Evolutionary conservation across 2,329 filamentous ascomycete species (phyloP).

Genomic region (Monilinia fructigena): DNA sequence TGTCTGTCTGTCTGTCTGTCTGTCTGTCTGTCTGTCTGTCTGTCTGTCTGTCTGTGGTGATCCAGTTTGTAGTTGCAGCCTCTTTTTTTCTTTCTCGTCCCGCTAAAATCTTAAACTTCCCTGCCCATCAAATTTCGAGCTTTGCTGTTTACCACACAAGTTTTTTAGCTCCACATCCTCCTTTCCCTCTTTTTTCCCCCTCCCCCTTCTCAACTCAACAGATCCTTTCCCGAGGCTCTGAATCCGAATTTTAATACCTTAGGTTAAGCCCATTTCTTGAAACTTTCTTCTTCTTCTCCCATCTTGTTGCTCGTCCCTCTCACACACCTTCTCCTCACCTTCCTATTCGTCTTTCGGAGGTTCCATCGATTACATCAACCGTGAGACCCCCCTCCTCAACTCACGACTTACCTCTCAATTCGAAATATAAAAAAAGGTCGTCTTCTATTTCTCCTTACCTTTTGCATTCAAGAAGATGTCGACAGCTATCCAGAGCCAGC

Average conservation of each 20-base stretch:
- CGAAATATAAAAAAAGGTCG: background rate
- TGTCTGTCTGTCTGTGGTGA: too few species aligned
- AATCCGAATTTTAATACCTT: background rate
- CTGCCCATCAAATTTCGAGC: constrained; percentile 21
- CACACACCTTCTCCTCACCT: constrained; percentile 53
- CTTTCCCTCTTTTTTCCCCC: constrained; percentile 3
- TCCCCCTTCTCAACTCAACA: constrained; percentile 6
- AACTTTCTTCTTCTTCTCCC: constrained; percentile 35
- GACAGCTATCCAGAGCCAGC: constrained; percentile 51
- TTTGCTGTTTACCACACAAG: constrained; percentile 19
- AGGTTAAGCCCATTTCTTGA: constrained; percentile 1
- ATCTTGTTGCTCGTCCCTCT: constrained; percentile 39
- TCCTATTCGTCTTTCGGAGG: constrained; percentile 63
- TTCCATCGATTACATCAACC: constrained; percentile 20
- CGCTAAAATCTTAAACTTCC: constrained; percentile 20
- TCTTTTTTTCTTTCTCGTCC: constrained; percentile 7
- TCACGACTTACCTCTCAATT: constrained; percentile 51
- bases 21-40: too few species aligned
- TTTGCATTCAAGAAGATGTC: constrained; percentile 66
- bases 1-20: too few species aligned
- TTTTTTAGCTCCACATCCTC: constrained; percentile 23
- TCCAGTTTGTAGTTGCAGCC: background rate
- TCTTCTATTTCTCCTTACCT: background rate
- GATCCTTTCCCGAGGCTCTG: constrained; percentile 3
- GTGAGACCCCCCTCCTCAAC: constrained; percentile 47